A percentile compares a stretch with the other conserved stretches of the same genome.
These are phyloP conservation scores for Phyllachora maydis DNA, from an alignment of 2,329 filamentous ascomycete genomes.

Conservation along the genomic window DNA sequence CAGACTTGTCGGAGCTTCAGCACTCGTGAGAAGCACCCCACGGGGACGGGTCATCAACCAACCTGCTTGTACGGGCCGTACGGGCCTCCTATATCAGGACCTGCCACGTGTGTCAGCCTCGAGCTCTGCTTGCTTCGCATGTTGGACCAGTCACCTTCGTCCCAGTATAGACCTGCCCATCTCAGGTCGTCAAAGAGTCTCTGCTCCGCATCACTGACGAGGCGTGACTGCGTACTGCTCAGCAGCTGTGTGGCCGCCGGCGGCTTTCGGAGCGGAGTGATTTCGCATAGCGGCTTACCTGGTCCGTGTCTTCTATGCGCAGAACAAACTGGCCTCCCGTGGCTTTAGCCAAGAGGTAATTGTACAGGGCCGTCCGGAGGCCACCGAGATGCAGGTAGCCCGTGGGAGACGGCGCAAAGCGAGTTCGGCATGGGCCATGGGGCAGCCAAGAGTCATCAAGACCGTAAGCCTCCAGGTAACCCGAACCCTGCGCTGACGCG, in stretches of 20 bases:
- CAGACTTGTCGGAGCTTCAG: conserved; percentile 33
- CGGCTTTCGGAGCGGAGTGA: not conserved
- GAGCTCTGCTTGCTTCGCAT: no score
- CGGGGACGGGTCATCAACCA: no score
- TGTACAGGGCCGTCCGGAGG: conserved; percentile 82
- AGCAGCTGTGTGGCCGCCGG: not conserved
- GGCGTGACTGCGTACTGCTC: conserved; percentile 41
- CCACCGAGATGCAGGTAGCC: conserved; percentile 87
- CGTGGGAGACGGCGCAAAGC: conserved; percentile 91
- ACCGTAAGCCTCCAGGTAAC: no score
- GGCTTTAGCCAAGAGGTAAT: conserved; percentile 72
- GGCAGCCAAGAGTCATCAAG: conserved; percentile 24
- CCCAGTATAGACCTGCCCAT: conserved; percentile 85
- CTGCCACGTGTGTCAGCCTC: conserved; percentile 15
- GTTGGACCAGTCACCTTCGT: conserved; percentile 54
- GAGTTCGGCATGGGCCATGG: conserved; percentile 44
- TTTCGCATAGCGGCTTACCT: conserved; percentile 38
- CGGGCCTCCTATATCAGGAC: conserved; percentile 60
- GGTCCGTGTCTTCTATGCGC: conserved; percentile 88
- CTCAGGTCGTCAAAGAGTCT: conserved; percentile 58
- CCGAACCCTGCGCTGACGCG: no score
- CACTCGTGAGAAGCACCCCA: no score
- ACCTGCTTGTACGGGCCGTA: conserved; percentile 78
- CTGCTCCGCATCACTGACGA: conserved; percentile 60
- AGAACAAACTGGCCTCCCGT: conserved; percentile 82